Evolutionary conservation across 441 rosid genomes (phyloP).

Genomic region (Eugenia klotzschiana): DNA sequence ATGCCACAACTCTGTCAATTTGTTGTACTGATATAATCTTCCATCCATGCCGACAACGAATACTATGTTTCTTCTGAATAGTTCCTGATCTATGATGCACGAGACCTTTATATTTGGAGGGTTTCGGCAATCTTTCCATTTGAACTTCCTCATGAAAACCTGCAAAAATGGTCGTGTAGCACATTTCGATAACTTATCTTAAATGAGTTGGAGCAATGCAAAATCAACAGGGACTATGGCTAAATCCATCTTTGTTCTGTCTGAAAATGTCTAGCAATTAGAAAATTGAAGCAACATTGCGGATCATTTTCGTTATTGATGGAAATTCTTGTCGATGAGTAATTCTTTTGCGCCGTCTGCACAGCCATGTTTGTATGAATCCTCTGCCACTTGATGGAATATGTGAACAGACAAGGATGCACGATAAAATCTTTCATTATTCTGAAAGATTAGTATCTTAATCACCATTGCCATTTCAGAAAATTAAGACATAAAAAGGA

Average conservation of each 20-base stretch:
- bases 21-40: slow-evolving; percentile 49
- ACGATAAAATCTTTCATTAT: not conserved
- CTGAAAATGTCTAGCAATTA: not conserved
- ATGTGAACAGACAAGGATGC: not conserved
- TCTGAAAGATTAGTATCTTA: not conserved
- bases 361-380: not conserved
- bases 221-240: not conserved
- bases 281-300: not conserved
- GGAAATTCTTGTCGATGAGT: not conserved
- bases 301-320: not conserved
- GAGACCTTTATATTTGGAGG: slow-evolving; percentile 45
- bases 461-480: not conserved
- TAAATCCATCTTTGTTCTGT: not conserved
- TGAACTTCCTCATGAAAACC: slow-evolving; percentile 48
- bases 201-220: not conserved
- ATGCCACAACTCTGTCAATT: slow-evolving; percentile 50
- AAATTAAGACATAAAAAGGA: not conserved
- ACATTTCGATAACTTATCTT: not conserved
- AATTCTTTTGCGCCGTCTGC: not conserved
- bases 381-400: not conserved
- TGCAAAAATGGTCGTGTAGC: not conserved
- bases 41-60: slow-evolving; percentile 38
- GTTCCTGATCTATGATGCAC: slow-evolving; percentile 49
- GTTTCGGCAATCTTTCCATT: slow-evolving; percentile 51
- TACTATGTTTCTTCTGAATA: slow-evolving; percentile 40